Evolutionary conservation across 495 filamentous ascomycete species (phyloP), one percentile per base, ranked within the genome.

Genomic region (Tuber microsphaerosporum): DNA sequence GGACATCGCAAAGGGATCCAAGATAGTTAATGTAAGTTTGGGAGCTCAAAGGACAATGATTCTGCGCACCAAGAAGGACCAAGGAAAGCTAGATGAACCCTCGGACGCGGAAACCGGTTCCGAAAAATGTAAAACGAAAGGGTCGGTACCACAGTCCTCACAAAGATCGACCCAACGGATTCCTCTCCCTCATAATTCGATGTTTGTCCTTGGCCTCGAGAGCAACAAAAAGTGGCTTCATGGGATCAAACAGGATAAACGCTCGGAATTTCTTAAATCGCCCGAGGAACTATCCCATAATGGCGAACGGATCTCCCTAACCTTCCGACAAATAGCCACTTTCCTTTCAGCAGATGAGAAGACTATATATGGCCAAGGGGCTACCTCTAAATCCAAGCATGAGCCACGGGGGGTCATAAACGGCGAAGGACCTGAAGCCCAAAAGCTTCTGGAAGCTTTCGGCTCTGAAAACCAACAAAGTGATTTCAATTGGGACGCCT

Each of bases 171-270:
- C 87, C 31, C 89, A 93, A 75, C 90, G 91, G 69, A 88, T 93
- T 9, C 85, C 87, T 0, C 87, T 99, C 78, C 94, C 96, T 8
- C 93, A 98, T 83, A 93, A 94, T 80, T 94, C 92, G 0, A 89
- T 97, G 78, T 94, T 93, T 81, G 86, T 92, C 34, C 89, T 99
- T 77, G 93, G 94, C 43, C 86, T 91, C 20, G 83, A 87, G 42
- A 96, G 94, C 0, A 99, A 99, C 83, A 88, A 87, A 84, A 87
- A 88, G 74, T 98, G 94, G 93, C 87, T 97, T 20, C 95, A 99
- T 84, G 90, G 90, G 3, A 97, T 99, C 81, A 89, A 91, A 51
- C 89, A 90, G 20, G 95, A 99, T 85, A 97, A 93, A 82, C 89
- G 95, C 14, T 84, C 88, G 0, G 84, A 84, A 10, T 83, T 84